phyloP scores from a whole-genome alignment of 2,329 filamentous ascomycete genomes.

The Pseudogymnoascus sp. region DNA sequence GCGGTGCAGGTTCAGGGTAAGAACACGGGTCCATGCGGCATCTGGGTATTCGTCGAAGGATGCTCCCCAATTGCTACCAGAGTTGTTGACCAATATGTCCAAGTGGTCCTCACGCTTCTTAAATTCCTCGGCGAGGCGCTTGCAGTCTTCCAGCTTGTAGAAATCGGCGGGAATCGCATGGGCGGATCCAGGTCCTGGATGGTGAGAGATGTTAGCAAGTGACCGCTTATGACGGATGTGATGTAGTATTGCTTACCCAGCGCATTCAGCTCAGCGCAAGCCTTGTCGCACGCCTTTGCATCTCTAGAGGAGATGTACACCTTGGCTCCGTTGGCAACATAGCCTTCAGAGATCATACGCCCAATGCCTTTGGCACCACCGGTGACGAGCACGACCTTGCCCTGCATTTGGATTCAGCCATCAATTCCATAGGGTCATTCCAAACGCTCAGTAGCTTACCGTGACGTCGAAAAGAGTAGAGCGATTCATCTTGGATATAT shows the following conservation, averaged over 20 bases:
- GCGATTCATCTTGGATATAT: constrained; percentile 41
- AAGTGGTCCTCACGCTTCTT: constrained; percentile 44
- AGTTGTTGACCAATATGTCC: constrained; percentile 60
- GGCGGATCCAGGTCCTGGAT: constrained; percentile 43
- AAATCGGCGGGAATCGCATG: constrained; percentile 56
- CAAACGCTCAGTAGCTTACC: constrained; percentile 32
- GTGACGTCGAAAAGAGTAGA: constrained; percentile 52
- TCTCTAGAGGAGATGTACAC: constrained; percentile 66
- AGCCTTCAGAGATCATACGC: constrained; percentile 60
- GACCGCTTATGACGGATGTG: neutral
- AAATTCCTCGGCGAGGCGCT: constrained; percentile 50
- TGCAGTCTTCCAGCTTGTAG: constrained; percentile 52
- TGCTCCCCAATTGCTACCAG: constrained; percentile 58
- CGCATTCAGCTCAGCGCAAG: constrained; percentile 49
- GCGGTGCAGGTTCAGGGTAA: constrained; percentile 55
- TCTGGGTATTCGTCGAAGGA: constrained; percentile 53
- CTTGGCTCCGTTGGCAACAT: constrained; percentile 56
- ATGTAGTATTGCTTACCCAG: constrained; percentile 33
- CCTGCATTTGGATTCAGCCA: constrained; percentile 23
- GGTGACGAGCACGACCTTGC: constrained; percentile 52
- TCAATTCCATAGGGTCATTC: neutral
- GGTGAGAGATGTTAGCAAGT: neutral
- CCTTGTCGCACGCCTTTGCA: constrained; percentile 52
- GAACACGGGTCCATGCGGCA: constrained; percentile 49
- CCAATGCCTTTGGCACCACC: constrained; percentile 57